These are phyloP conservation scores for Tricholoma matsutake DNA, from an alignment of 768 basidiomycete species.

Conservation along the genomic window DNA sequence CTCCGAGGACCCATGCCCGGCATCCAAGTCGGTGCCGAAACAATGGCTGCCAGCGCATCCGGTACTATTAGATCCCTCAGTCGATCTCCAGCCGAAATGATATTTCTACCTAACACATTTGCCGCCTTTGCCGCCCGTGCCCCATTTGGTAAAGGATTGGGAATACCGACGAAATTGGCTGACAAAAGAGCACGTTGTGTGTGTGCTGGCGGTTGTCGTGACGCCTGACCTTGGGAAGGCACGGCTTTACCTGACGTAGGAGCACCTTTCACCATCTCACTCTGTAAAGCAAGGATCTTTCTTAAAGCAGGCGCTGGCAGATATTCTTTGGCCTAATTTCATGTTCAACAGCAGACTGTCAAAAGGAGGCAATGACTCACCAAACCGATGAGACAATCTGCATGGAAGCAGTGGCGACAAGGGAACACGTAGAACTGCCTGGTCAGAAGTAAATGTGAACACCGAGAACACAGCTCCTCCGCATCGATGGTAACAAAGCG, in stretches of 20 bases:
- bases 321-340: conserved; percentile 82
- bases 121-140: conserved; percentile 65
- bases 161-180: conserved; percentile 59
- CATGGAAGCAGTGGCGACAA: conserved; percentile 96
- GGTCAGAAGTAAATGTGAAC: conserved; percentile 70
- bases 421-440: conserved; percentile 99
- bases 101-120: conserved; percentile 69
- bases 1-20: conserved; percentile 59
- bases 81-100: conserved; percentile 86
- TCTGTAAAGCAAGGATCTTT: conserved; percentile 83
- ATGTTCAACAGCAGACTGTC: conserved; percentile 10
- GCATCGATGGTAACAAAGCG: conserved; percentile 92
- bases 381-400: conserved; percentile 92
- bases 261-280: conserved; percentile 66
- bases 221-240: conserved; percentile 22
- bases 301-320: conserved; percentile 79
- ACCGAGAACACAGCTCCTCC: conserved; percentile 82
- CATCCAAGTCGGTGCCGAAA: conserved; percentile 77
- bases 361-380: conserved; percentile 45
- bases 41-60: conserved; percentile 84
- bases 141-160: conserved; percentile 57
- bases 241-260: conserved; percentile 26
- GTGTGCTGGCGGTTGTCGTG: conserved; percentile 43
- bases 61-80: conserved; percentile 91
- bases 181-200: conserved; percentile 75